Conservation (phyloP, 169 alveolate genomes). For the Plasmodium gallinaceum region DNA sequence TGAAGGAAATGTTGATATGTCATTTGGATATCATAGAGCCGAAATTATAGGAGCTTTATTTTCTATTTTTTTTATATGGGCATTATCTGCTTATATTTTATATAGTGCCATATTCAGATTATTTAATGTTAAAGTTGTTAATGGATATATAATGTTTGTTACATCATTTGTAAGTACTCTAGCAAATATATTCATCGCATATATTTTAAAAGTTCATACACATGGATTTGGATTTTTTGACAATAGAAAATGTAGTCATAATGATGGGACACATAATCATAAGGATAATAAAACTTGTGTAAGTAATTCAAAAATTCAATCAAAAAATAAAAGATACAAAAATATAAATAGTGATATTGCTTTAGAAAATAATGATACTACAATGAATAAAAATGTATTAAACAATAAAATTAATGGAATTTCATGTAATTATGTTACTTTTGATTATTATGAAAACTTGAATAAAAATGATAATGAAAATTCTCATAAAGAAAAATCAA, state of each 20-base stretch:
- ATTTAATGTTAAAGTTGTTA: conserved; percentile 87
- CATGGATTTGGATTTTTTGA: conserved; percentile 80
- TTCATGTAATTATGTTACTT: conserved; percentile 42
- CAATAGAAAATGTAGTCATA: conserved; percentile 25
- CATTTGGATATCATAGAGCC: conserved; percentile 96
- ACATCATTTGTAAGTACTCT: conserved; percentile 94
- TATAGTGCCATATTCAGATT: conserved; percentile 94
- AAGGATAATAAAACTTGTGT: not conserved
- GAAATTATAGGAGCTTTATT: conserved; percentile 96
- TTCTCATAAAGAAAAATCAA: not conserved
- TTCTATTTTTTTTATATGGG: conserved; percentile 95
- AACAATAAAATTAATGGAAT: conserved; percentile 20
- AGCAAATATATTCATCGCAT: conserved; percentile 93
- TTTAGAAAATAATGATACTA: conserved; percentile 18
- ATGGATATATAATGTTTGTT: conserved; percentile 94
- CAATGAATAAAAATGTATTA: conserved; percentile 11
- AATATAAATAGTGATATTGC: conserved; percentile 54
- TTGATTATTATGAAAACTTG: conserved; percentile 56
- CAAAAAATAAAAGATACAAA: conserved; percentile 26
- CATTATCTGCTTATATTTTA: conserved; percentile 91
- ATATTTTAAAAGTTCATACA: conserved; percentile 88
- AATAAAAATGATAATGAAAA: conserved; percentile 5
- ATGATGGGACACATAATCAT: conserved; percentile 15
- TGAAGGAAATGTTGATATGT: conserved; percentile 91
- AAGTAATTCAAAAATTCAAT: not conserved